Base-by-base conservation (phyloP, 345 rosid genomes). In the Citrus unshiu region DNA sequence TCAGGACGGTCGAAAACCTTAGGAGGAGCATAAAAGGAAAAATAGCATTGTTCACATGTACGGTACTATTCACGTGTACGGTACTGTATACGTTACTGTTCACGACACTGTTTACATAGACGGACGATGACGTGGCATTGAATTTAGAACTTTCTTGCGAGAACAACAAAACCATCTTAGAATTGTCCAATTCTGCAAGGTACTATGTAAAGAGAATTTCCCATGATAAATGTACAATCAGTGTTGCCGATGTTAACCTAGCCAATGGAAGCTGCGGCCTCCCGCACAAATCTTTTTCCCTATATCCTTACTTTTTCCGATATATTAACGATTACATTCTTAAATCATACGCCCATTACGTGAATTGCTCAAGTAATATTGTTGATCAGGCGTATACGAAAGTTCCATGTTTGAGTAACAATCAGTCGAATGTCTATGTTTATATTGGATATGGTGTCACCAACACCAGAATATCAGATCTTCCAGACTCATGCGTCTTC, bases 231-330 rank as follows among this genome's bases (percentile, higher is more conserved):
- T 51, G 7, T 0, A 64, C 35, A 12, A 80, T 88, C 30, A 80
- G 73, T 7, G 6, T 82, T 9, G 83, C 77, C n/a, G 86, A 85
- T 74, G 75, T 84, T 29, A 82, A 78, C 51, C 72, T 88, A 29
- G 82, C 87, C 35, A n/a, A 74, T 39, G 82, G 80, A 27, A 80
- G 62, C 70, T 88, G 89, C 71, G 16, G 24, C 75, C 81, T 87
- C 6, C 87, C 34, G 4, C 3, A 3, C 34, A 32, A 32, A 2
- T 32, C 34, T 32, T 32, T 32, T 32, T 32, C 34, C 34, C 34
- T 0, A 32, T 3, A 0, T 32, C 3, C 3, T 30, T 30, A 30
- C 3, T 30, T 30, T 30, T 30, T 30, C 30, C 30, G 30, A 29
- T 2, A 29, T 29, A 29, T 29, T 29, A 29, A 29, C 30, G 30